phyloP scores from a whole-genome alignment of 768 basidiomycete genomes.

The Leccinum rimulosum region DNA sequence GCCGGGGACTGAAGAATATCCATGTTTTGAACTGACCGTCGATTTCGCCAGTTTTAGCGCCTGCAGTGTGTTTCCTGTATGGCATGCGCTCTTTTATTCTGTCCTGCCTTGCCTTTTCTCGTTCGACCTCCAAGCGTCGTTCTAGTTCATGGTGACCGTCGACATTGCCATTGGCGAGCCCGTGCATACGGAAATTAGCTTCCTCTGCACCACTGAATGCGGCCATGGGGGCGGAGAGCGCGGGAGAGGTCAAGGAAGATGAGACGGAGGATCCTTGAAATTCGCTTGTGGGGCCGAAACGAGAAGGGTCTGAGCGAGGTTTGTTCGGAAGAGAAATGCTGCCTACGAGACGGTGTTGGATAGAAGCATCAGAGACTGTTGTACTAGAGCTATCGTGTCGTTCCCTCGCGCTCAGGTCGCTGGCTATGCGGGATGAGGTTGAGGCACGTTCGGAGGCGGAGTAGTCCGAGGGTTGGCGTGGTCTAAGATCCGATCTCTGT shows the following conservation, averaged over 20 bases:
- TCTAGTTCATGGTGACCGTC: conserved; percentile 58
- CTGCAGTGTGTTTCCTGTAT: conserved; percentile 50
- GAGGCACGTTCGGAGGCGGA: conserved; percentile 50
- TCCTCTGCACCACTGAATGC: conserved; percentile 62
- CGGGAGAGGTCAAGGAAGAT: conserved; percentile 41
- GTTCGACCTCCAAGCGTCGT: conserved; percentile 58
- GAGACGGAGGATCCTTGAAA: conserved; percentile 20
- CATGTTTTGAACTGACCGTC: conserved; percentile 59
- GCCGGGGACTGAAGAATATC: neutral
- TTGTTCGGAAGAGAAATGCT: conserved; percentile 19
- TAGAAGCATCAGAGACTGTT: conserved; percentile 44
- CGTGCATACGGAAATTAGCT: conserved; percentile 51
- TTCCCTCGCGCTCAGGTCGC: conserved; percentile 27
- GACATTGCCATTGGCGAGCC: conserved; percentile 48
- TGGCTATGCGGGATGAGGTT: conserved; percentile 38
- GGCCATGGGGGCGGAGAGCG: conserved; percentile 56
- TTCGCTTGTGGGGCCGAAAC: conserved; percentile 14
- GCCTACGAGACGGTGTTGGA: conserved; percentile 32
- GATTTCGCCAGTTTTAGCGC: conserved; percentile 72
- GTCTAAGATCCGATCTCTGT: conserved; percentile 63
- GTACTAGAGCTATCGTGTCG: conserved; percentile 53
- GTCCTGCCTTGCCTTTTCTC: conserved; percentile 63
- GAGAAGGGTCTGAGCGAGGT: conserved; percentile 17
- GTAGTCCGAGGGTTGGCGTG: conserved; percentile 50
- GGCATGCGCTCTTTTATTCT: conserved; percentile 68